A percentile compares a stretch with the other conserved stretches of the same genome.
Evolutionary conservation across 2,329 filamentous ascomycete species (phyloP).

Genomic region (Purpureocillium takamizusanense): DNA sequence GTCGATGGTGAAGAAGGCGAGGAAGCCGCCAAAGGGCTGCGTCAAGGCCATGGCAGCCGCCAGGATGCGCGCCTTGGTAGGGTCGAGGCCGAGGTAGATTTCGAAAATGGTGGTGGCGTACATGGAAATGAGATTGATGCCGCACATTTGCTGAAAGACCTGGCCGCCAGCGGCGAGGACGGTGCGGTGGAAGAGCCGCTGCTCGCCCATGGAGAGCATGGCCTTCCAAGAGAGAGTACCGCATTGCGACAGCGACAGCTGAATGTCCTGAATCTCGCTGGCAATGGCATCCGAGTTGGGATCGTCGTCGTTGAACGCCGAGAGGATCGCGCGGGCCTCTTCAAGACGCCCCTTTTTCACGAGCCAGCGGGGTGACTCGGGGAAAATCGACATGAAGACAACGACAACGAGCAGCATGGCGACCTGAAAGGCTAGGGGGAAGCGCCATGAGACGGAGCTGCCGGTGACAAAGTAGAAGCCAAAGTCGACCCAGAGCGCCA

Average conservation of each 20-base stretch:
- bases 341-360: too few relatives aligned
- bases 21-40: slow-evolving; percentile 29
- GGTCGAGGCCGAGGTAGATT: slow-evolving; percentile 29
- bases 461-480: slow-evolving; percentile 21
- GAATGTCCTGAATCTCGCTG: too few relatives aligned
- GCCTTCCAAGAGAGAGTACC: slow-evolving; percentile 19
- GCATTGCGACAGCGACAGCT: too few relatives aligned
- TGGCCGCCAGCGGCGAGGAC: slow-evolving; percentile 22
- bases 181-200: slow-evolving; percentile 21
- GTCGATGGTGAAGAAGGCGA: slow-evolving; percentile 38
- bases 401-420: slow-evolving; percentile 29
- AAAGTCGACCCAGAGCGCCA: slow-evolving; percentile 38
- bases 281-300: too few relatives aligned
- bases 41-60: slow-evolving; percentile 40
- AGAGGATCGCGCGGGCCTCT: too few relatives aligned
- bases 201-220: slow-evolving; percentile 18
- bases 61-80: slow-evolving; percentile 38
- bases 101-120: slow-evolving; percentile 36
- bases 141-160: slow-evolving; percentile 33
- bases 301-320: too few relatives aligned
- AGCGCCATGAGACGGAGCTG: slow-evolving; percentile 26
- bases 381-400: slow-evolving; percentile 20
- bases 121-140: slow-evolving; percentile 39
- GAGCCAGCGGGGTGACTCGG: too few relatives aligned
- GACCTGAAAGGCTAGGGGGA: slow-evolving; percentile 14